phyloP scores from a whole-genome alignment of 148 eudicot species.

The Talinum fruticosum region DNA sequence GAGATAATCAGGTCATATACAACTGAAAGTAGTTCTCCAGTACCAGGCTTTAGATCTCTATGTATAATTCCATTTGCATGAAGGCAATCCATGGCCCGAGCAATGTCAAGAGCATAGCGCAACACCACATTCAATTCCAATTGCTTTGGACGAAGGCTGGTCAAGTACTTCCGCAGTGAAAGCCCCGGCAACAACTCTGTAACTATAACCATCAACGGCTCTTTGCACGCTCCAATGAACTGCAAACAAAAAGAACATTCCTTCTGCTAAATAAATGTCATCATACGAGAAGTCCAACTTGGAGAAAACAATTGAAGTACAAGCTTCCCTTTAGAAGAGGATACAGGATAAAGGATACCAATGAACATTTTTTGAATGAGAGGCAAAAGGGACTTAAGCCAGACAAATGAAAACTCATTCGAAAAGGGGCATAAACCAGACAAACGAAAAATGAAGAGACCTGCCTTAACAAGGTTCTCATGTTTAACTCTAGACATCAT shows the following conservation, averaged over 20 bases:
- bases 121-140: conserved; percentile 64
- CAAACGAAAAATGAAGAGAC: not conserved
- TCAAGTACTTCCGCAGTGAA: conserved; percentile 77
- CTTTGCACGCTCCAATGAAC: conserved; percentile 99
- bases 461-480: conserved; percentile 81
- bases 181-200: conserved; percentile 85
- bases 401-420: not conserved
- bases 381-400: not conserved
- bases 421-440: conserved; percentile 1
- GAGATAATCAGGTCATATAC: conserved; percentile 15
- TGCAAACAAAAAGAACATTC: conserved; percentile 36
- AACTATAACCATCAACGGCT: conserved; percentile 94
- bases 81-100: conserved; percentile 85
- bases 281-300: not conserved
- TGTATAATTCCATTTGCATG: conserved; percentile 96
- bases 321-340: not conserved
- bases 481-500: conserved; percentile 96
- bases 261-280: not conserved
- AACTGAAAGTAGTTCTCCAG: conserved; percentile 25
- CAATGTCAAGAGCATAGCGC: conserved; percentile 79
- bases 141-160: conserved; percentile 66
- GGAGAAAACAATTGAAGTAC: not conserved
- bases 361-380: not conserved
- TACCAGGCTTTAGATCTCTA: conserved; percentile 97
- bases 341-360: conserved; percentile 1